These are phyloP conservation scores for Cardiospermum halicacabum DNA, from an alignment of 345 rosid genomes.

Conservation along the genomic window DNA sequence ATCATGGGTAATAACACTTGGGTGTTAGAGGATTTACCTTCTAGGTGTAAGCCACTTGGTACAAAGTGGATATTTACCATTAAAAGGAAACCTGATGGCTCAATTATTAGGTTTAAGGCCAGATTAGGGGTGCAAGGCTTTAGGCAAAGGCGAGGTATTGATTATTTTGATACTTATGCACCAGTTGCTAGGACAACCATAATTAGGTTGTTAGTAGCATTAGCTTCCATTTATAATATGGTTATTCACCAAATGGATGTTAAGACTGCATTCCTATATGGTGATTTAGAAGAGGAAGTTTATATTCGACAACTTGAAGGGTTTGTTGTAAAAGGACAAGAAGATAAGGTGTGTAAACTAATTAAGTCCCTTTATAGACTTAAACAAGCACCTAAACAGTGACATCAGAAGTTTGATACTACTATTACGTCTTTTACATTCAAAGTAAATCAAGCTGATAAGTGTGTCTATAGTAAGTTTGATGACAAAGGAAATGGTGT, in stretches of 20 bases:
- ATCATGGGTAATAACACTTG: not conserved
- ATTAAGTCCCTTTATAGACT: not conserved
- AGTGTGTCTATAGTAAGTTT: not conserved
- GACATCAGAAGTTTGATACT: not conserved
- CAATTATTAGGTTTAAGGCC: not conserved
- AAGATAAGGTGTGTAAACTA: too few relatives aligned
- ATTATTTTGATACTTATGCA: not conserved
- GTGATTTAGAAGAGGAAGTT: too few relatives aligned
- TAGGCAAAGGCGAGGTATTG: not conserved
- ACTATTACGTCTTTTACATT: not conserved
- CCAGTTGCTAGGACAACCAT: not conserved
- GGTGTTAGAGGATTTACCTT: not conserved
- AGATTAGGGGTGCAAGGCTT: not conserved
- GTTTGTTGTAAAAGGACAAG: too few relatives aligned
- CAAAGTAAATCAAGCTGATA: not conserved
- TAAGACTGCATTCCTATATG: too few relatives aligned
- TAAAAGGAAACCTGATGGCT: not conserved
- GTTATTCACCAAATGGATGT: too few relatives aligned
- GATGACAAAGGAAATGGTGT: not conserved
- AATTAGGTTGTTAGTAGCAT: too few relatives aligned
- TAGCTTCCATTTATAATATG: too few relatives aligned
- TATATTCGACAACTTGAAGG: too few relatives aligned
- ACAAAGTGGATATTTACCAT: not conserved
- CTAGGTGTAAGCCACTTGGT: not conserved
- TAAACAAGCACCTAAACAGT: not conserved